Base-by-base conservation (phyloP, 2,329 filamentous ascomycete genomes). In the Verticillium klebahnii region DNA sequence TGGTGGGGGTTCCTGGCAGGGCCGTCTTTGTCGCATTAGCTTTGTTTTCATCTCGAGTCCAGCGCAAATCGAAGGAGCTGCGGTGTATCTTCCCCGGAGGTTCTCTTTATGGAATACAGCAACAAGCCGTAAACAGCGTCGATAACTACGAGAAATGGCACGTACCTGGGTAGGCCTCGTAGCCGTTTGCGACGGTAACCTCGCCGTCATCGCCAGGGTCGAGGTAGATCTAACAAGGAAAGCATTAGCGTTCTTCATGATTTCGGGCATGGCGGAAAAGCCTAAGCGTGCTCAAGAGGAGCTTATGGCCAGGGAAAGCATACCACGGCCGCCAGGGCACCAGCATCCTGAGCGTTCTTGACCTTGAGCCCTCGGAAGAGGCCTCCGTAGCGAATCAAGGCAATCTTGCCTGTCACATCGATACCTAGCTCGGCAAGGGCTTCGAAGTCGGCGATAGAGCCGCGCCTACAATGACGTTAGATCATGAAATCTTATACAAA, bases 301-400 rank as follows among this genome's bases (percentile, higher is more conserved):
- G 29, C 29, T 6, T 29, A 6, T 29, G 29, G 29, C 29, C 34
- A 14, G 9, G n/a, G 9, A 23, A 19, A 52, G 23, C 45, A 5
- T 52, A 52, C 45, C 31, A 93, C 77, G 1, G 84, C 82, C 2
- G 90, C 91, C 40, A 92, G 77, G 82, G 91, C 90, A 23, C 90
- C 90, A 14, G 91, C 77, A 65, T 92, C 90, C 70, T 93, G 88
- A 0, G 92, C 91, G 61, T 91, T 86, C 77, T 93, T 94, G 57
- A 95, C 86, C 72, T 95, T 96, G 56, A 96, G 77, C 0, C 92
- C 92, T 45, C 92, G 84, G 77, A 95, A 94, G 29, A 91, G 82
- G 3, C 82, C 80, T 1, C 92, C 92, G 70, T 96, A 96, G 69
- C 90, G 90, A 17, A 83, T 85, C 40, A 96, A 74, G 0, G 89